These are phyloP conservation scores for Wickerhamomyces tratensis DNA, from an alignment of 805 yeast species.

Conservation along the genomic window DNA sequence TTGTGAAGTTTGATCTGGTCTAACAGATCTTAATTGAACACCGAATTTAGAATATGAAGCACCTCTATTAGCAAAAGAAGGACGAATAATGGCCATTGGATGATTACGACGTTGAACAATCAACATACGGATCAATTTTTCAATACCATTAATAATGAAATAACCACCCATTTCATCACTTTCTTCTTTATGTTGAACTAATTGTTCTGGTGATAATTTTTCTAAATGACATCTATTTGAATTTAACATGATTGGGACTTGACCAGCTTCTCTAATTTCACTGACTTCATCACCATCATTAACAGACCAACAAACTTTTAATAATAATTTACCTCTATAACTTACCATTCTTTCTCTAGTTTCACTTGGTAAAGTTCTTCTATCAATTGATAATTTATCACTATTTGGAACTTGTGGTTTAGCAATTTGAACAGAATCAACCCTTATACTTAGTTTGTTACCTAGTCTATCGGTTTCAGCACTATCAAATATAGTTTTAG, in stretches of 20 bases:
- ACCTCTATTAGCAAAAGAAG: conserved; percentile 92
- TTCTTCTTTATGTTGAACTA: conserved; percentile 77
- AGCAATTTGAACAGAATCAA: conserved; percentile 82
- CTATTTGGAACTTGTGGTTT: conserved; percentile 68
- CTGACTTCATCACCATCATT: conserved; percentile 77
- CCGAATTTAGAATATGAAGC: conserved; percentile 82
- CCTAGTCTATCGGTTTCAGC: conserved; percentile 61
- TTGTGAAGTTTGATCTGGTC: conserved; percentile 97
- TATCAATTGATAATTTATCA: conserved; percentile 68
- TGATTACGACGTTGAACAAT: conserved; percentile 97
- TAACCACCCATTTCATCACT: conserved; percentile 96
- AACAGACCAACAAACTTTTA: conserved; percentile 78
- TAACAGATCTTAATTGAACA: conserved; percentile 86
- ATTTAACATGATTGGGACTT: conserved; percentile 82
- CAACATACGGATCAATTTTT: conserved; percentile 92
- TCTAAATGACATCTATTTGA: conserved; percentile 89
- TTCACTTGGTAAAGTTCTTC: conserved; percentile 76
- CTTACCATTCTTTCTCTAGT: conserved; percentile 84
- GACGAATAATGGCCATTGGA: conserved; percentile 96
- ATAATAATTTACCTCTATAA: conserved; percentile 67
- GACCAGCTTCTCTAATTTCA: conserved; percentile 87
- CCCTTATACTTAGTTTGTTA: conserved; percentile 75
- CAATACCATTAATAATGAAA: conserved; percentile 85
- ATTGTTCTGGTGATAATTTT: conserved; percentile 70
- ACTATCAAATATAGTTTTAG: conserved; percentile 77